Evolutionary conservation across 306 rosid species (phyloP).

Genomic region (Trichosanthes cucumerina): DNA sequence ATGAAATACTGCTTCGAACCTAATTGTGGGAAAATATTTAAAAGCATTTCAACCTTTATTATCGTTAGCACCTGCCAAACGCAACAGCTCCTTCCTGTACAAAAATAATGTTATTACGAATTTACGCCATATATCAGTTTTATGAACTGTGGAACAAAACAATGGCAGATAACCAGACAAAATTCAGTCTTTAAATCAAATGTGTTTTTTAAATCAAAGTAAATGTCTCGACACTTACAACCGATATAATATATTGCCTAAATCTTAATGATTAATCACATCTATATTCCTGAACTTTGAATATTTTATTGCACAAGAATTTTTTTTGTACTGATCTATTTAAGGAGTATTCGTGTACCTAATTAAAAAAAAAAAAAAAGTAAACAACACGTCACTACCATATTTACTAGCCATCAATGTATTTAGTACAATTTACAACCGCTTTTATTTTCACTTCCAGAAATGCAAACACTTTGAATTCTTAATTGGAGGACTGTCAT

Average conservation of each 20-base stretch:
- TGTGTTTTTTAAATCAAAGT: neutral
- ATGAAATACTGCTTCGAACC: slow-evolving; percentile 11
- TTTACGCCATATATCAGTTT: neutral
- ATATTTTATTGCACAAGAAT: neutral
- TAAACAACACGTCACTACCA: neutral
- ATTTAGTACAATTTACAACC: neutral
- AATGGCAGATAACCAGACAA: neutral
- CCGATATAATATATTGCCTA: neutral
- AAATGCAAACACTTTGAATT: neutral
- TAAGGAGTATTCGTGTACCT: neutral
- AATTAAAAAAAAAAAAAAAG: neutral
- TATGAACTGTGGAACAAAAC: slow-evolving; percentile 15
- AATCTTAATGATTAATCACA: neutral
- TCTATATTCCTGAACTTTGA: neutral
- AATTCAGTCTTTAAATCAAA: neutral
- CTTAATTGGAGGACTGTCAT: neutral
- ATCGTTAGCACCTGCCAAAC: slow-evolving; percentile 47
- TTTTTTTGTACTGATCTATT: neutral
- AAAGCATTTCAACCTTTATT: slow-evolving; percentile 43
- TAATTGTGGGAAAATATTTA: neutral
- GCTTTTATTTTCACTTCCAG: neutral
- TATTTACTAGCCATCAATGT: neutral
- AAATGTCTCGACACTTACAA: neutral
- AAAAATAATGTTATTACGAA: slow-evolving; percentile 1
- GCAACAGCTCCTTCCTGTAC: slow-evolving; percentile 49